Evolutionary conservation across 2,329 filamentous ascomycete genomes (phyloP), one percentile per base, ranked within the genome.

Genomic region (Apiospora pterosperma): DNA sequence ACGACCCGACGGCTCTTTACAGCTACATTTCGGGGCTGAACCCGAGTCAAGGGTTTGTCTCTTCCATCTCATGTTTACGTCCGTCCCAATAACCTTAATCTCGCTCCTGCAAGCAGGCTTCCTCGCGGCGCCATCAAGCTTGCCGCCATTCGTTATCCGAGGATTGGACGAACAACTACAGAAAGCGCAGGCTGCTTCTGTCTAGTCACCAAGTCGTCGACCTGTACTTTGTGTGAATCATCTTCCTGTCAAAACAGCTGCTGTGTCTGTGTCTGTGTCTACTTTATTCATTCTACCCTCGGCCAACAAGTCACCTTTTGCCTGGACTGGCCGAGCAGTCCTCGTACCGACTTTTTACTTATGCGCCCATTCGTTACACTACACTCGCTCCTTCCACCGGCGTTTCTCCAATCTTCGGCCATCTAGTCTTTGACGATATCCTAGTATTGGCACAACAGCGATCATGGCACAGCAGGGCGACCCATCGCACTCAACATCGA

Each of bases 391-490:
- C 62, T 63, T 70, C 62, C 64, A 44, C 62, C 64, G 39, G 59
- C 59, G 62, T 42, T 60, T 28, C 23, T 38, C 38, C 39, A 28
- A 19, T 16, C 14, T 58, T 25, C 21, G n/a, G 28, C 11, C 7
- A 21, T 16, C 3, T 34, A 2, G 28, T 21, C 19, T n/a, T 34
- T 55, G 28, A 52, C n/a, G 16, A 12, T 19, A 55, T 4, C 48
- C 6, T 1, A 34, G 14, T 4, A 55, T 34, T 8, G 28, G 48
- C 48, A 28, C 52, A 62, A 55, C 28, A 4, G 28, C 2, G 7
- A 62, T 39, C 38, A 75, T 75, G 74, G 67, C 73, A 38, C 71
- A 70, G 41, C 69, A 70, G 25, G 67, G 44, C n/a, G 67, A 67
- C 44, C 69, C 68, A 7, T 55, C 10, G 28, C 67, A 65, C 52